Base-by-base conservation (phyloP, 73 alveolate species). In the Symbiodinium pilosum region DNA sequence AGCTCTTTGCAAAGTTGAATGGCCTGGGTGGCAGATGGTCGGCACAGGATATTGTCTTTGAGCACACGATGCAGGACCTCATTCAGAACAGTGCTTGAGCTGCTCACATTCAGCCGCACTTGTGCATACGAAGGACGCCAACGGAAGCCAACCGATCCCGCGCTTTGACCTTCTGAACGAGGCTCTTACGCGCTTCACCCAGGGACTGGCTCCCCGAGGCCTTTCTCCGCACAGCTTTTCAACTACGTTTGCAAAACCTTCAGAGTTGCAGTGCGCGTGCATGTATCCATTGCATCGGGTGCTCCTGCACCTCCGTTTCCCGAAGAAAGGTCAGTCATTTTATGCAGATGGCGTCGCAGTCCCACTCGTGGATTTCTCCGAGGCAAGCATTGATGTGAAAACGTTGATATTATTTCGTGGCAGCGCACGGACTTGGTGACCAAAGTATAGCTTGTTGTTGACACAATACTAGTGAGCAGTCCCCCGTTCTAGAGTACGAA, bases 1-100 rank as follows among this genome's bases (percentile, higher is more conserved):
- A 40, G 2, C 81, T 89, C 71, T 89, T 89, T 41, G 95, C 87
- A 20, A 83, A 64, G 87, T 87, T 89, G 51, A 89, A 89, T 42
- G 95, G 87, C 42, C 87, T 89, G 8, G 95, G 95, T 64, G 95
- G 95, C 43, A 36, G 87, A 11, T 89, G 95, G 95, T 89, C 95
- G 43, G 95, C 73, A 8, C 43, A 56, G 56, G 95, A 64, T 5
- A 52, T 89, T 4, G 95, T 68, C 73, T 11, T 89, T 21, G 87
- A 64, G 47, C 95, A 89, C 73, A 89, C 95, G 87, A 42, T 89
- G 83, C 71, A 54, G 71, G 34, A 54, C 24, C 64, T 47, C 64
- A 47, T 11, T 47, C 64, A 47, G 64, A 47, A 16, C 64, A 47
- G 24, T 47, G 24, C 64, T 11, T 16, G 64, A 47, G 24, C 64